phyloP scores from a whole-genome alignment of 2,329 filamentous ascomycete genomes.

The Emericellopsis atlantica region DNA sequence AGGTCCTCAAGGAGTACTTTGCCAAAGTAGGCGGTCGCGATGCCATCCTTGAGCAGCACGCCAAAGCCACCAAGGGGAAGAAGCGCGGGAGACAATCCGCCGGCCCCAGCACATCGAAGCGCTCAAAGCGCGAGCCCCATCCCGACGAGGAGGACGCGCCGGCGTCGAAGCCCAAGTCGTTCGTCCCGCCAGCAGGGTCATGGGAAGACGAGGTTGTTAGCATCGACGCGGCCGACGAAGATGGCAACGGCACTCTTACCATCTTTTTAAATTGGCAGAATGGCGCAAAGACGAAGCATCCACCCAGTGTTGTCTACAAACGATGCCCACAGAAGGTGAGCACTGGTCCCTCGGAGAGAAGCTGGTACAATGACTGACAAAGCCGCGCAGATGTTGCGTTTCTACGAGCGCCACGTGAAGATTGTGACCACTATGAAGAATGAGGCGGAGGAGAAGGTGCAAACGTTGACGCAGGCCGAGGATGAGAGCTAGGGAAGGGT shows the following conservation, averaged over 20 bases:
- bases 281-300: conserved; percentile 61
- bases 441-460: too few relatives aligned
- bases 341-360: background rate
- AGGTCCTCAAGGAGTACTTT: conserved; percentile 55
- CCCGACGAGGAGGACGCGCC: conserved; percentile 36
- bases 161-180: conserved; percentile 28
- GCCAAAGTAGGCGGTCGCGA: conserved; percentile 49
- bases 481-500: too few relatives aligned
- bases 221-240: conserved; percentile 63
- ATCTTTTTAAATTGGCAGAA: conserved; percentile 67
- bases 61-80: conserved; percentile 36
- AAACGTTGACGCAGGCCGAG: too few relatives aligned
- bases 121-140: conserved; percentile 34
- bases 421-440: conserved; percentile 21
- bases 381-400: conserved; percentile 39
- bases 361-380: background rate
- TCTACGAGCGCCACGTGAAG: conserved; percentile 45
- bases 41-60: conserved; percentile 35
- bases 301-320: conserved; percentile 54
- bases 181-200: conserved; percentile 57
- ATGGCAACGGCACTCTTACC: conserved; percentile 41
- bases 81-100: conserved; percentile 42
- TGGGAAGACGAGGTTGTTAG: conserved; percentile 65
- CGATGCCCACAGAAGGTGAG: conserved; percentile 67
- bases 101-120: conserved; percentile 25